Percentiles rank a stretch among this genome's conserved stretches.
phyloP scores from a whole-genome alignment of 2,329 filamentous ascomycete genomes.

The Scytalidium sp. region DNA sequence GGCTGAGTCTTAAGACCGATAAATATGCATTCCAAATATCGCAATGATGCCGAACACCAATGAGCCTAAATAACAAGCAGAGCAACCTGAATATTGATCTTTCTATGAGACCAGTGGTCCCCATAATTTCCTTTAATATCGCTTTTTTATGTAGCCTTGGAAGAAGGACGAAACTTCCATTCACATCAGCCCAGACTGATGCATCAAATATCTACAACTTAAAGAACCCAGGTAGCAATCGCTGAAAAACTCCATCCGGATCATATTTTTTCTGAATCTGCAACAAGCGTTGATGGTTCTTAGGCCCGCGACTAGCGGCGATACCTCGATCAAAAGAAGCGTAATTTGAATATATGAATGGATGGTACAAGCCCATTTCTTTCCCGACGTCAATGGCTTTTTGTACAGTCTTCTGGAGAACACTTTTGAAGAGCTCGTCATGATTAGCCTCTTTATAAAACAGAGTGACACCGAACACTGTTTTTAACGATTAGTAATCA shows the following conservation, averaged over 20 bases:
- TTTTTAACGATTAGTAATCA: not conserved
- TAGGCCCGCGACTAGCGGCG: not conserved
- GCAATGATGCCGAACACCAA: too few species aligned
- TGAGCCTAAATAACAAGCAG: too few species aligned
- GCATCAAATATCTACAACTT: not conserved
- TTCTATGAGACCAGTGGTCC: too few species aligned
- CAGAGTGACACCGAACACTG: not conserved
- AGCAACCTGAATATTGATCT: too few species aligned
- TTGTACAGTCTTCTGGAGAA: not conserved
- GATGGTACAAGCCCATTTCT: not conserved
- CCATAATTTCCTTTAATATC: too few species aligned
- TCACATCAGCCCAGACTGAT: too few species aligned
- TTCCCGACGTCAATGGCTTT: not conserved
- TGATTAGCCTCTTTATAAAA: not conserved
- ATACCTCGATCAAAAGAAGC: not conserved
- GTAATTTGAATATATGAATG: not conserved
- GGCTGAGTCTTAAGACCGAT: too few species aligned
- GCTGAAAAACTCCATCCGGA: constrained; percentile 3
- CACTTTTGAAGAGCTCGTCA: not conserved
- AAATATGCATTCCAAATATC: too few species aligned
- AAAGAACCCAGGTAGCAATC: not conserved
- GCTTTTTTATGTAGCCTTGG: too few species aligned
- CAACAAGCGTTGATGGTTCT: constrained; percentile 13
- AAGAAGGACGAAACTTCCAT: too few species aligned
- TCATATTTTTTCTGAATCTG: constrained; percentile 18